phyloP scores from a whole-genome alignment of 208 protist species.

The Blastocrithidia nonstop region DNA sequence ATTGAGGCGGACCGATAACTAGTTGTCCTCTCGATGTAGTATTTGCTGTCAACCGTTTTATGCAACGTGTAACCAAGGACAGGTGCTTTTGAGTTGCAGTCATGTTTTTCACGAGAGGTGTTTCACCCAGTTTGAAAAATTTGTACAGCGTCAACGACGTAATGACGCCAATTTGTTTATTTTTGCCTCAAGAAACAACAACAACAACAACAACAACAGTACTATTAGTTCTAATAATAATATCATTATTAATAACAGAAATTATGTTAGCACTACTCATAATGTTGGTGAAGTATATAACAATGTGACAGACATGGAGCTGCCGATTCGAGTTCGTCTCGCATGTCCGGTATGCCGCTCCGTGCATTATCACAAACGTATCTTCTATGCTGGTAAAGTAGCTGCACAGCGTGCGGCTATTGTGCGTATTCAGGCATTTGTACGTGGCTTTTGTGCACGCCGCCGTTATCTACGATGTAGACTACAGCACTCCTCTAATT shows the following conservation, averaged over 20 bases:
- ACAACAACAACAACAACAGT: too few relatives aligned
- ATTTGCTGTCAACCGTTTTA: slow-evolving; percentile 72
- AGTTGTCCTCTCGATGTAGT: slow-evolving; percentile 13
- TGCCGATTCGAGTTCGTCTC: slow-evolving; percentile 20
- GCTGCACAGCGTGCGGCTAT: slow-evolving; percentile 63
- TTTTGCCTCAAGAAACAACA: too few relatives aligned
- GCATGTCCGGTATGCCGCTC: slow-evolving; percentile 69
- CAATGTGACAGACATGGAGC: too few relatives aligned
- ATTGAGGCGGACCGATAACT: slow-evolving; percentile 11
- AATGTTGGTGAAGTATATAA: too few relatives aligned
- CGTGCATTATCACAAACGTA: slow-evolving; percentile 67
- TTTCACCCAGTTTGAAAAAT: slow-evolving; percentile 71
- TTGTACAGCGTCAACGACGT: slow-evolving; percentile 29
- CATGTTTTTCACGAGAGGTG: slow-evolving; percentile 80
- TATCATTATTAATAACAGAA: too few relatives aligned
- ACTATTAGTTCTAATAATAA: too few relatives aligned
- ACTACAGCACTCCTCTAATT: slow-evolving; percentile 25
- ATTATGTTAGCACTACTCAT: too few relatives aligned
- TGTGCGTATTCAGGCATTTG: slow-evolving; percentile 48
- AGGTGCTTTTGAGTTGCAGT: slow-evolving; percentile 73
- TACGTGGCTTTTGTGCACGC: slow-evolving; percentile 43
- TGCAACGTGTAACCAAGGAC: slow-evolving; percentile 27
- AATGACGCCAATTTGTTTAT: slow-evolving; percentile 10
- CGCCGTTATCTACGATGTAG: slow-evolving; percentile 35
- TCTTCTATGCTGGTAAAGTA: slow-evolving; percentile 65